Evolutionary conservation across 1,284 basidiomycete species (phyloP).

Genomic region (Leccinum pseudoinsigne): DNA sequence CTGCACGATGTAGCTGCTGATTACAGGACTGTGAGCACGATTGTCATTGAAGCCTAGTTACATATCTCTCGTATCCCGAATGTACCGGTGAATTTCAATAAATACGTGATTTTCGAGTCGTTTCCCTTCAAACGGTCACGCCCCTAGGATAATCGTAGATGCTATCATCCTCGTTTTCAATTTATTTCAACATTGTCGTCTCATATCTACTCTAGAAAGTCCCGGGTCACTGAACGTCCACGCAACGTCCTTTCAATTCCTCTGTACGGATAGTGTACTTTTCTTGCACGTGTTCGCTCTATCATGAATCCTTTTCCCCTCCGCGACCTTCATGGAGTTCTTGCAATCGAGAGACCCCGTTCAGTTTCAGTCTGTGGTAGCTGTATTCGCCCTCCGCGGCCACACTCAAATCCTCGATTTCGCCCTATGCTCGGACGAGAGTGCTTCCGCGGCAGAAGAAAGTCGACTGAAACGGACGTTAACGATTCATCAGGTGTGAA

Average conservation of each 20-base stretch:
- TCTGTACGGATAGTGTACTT: constrained; percentile 14
- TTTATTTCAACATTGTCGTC: not conserved
- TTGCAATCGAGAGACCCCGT: constrained; percentile 10
- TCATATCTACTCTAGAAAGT: constrained; percentile 53
- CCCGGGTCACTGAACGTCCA: constrained; percentile 66
- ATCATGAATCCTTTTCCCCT: constrained; percentile 7
- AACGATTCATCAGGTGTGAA: not conserved
- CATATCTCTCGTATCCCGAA: too few relatives aligned
- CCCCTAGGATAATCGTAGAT: not conserved
- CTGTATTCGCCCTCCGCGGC: constrained; percentile 92
- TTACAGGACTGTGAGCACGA: too few relatives aligned
- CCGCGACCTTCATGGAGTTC: constrained; percentile 16
- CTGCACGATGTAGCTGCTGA: too few relatives aligned
- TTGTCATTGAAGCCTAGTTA: too few relatives aligned
- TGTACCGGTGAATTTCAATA: too few relatives aligned
- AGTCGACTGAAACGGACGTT: constrained; percentile 49
- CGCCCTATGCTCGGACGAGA: constrained; percentile 76
- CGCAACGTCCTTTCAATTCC: constrained; percentile 1
- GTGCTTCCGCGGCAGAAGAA: constrained; percentile 78
- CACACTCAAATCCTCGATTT: constrained; percentile 90
- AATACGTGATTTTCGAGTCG: too few relatives aligned
- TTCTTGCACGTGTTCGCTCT: constrained; percentile 4
- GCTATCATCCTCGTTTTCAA: constrained; percentile 28
- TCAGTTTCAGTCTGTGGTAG: not conserved
- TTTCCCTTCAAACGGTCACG: too few relatives aligned